phyloP scores from a whole-genome alignment of 2,329 filamentous ascomycete species.

The Ceratocystis huliohia region DNA sequence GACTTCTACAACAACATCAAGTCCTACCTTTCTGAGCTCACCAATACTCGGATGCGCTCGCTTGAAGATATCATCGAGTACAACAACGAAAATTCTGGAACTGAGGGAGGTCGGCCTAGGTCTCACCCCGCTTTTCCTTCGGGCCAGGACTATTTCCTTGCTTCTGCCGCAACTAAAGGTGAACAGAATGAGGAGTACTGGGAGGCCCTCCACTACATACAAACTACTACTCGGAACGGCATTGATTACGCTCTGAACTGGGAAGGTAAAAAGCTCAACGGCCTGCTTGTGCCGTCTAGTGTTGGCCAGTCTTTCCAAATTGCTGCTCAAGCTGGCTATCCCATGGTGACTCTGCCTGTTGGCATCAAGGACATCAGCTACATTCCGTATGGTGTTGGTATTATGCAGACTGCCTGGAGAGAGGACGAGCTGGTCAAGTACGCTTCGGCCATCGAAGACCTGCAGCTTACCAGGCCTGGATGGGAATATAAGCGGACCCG shows the following conservation, averaged over 20 bases:
- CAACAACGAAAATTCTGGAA: constrained; percentile 50
- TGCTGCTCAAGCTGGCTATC: constrained; percentile 64
- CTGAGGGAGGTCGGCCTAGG: constrained; percentile 50
- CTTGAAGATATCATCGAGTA: constrained; percentile 55
- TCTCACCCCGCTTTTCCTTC: constrained; percentile 51
- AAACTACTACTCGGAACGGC: constrained; percentile 47
- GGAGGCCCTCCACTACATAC: constrained; percentile 51
- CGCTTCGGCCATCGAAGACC: constrained; percentile 50
- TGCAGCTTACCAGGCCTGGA: constrained; percentile 34
- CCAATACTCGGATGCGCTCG: constrained; percentile 46
- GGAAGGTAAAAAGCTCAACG: constrained; percentile 35
- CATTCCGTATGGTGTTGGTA: constrained; percentile 35
- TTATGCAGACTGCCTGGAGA: constrained; percentile 48
- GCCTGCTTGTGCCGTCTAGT: constrained; percentile 54
- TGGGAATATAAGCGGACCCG: constrained; percentile 35
- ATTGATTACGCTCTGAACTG: constrained; percentile 53
- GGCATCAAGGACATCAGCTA: constrained; percentile 37
- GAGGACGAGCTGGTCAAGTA: constrained; percentile 47
- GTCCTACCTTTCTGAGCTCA: constrained; percentile 48
- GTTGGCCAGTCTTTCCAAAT: constrained; percentile 56
- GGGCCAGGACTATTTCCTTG: constrained; percentile 59
- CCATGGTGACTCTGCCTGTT: constrained; percentile 55
- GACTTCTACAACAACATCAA: constrained; percentile 54
- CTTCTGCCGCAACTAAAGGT: constrained; percentile 48
- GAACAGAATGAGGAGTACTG: constrained; percentile 51